Conservation (phyloP, 768 basidiomycete species). For the Trametes maxima region DNA sequence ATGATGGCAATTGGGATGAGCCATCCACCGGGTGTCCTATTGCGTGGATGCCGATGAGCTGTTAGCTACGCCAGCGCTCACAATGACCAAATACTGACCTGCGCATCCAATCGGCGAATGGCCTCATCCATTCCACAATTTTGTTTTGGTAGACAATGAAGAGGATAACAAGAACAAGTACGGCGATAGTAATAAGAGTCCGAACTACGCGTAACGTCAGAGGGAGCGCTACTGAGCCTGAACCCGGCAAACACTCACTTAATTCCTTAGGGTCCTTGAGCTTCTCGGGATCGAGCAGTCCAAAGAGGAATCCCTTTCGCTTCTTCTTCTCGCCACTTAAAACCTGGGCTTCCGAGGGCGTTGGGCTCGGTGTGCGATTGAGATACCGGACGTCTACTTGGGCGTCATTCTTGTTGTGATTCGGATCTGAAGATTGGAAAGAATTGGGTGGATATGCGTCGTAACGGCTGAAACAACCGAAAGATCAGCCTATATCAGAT, state of each 20-base stretch:
- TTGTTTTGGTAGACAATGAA: conserved; percentile 46
- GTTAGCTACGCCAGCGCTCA: too few relatives aligned
- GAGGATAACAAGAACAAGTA: conserved; percentile 39
- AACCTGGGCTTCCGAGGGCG: conserved; percentile 2
- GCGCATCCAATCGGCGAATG: conserved; percentile 64
- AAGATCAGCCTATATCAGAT: background rate
- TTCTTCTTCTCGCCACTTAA: conserved; percentile 2
- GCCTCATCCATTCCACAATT: conserved; percentile 71
- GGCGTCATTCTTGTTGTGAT: conserved; percentile 4
- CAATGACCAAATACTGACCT: conserved; percentile 41
- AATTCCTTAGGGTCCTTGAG: conserved; percentile 6
- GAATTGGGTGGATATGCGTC: conserved; percentile 1
- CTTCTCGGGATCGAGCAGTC: background rate
- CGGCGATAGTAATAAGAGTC: conserved; percentile 28
- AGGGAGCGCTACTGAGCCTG: background rate
- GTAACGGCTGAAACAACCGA: background rate
- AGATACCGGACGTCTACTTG: conserved; percentile 12
- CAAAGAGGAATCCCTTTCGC: background rate
- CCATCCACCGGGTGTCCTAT: conserved; percentile 36
- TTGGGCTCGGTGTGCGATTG: conserved; percentile 7
- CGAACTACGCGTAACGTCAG: conserved; percentile 28
- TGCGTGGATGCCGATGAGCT: background rate
- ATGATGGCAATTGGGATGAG: conserved; percentile 46
- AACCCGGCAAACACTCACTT: background rate
- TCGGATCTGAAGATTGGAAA: background rate